phyloP scores from a whole-genome alignment of 352 stramenopile species.

The Phytophthora idaei region DNA sequence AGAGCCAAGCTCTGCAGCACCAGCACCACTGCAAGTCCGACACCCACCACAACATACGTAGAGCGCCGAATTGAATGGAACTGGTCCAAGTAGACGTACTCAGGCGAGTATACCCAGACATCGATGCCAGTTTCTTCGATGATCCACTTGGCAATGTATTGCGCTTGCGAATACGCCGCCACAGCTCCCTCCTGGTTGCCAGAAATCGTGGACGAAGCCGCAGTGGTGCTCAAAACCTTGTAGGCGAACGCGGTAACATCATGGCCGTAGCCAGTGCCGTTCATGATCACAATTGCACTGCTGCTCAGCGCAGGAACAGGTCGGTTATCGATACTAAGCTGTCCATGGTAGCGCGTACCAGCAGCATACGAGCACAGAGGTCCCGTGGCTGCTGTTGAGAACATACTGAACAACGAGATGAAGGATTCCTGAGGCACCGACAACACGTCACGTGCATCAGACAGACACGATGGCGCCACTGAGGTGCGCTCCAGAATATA shows the following conservation, averaged over 20 bases:
- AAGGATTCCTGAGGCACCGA: conserved; percentile 58
- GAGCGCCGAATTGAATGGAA: conserved; percentile 65
- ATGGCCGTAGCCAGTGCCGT: conserved; percentile 51
- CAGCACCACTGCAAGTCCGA: conserved; percentile 55
- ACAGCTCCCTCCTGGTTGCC: conserved; percentile 45
- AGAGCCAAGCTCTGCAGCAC: conserved; percentile 56
- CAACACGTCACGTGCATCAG: conserved; percentile 33
- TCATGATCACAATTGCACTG: conserved; percentile 45
- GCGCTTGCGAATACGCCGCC: conserved; percentile 57
- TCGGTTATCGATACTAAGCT: conserved; percentile 70
- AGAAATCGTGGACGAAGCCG: conserved; percentile 20
- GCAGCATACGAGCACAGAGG: conserved; percentile 61
- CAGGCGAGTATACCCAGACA: conserved; percentile 70
- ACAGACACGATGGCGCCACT: conserved; percentile 48
- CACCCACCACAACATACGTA: conserved; percentile 54
- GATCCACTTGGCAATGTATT: conserved; percentile 67
- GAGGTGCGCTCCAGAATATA: conserved; percentile 26
- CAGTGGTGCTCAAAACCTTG: conserved; percentile 52
- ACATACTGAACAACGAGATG: conserved; percentile 79
- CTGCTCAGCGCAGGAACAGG: conserved; percentile 47
- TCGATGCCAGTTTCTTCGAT: conserved; percentile 69
- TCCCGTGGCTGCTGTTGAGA: conserved; percentile 49
- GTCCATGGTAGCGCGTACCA: conserved; percentile 65
- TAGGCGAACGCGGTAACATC: conserved; percentile 74
- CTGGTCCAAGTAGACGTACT: conserved; percentile 74